A percentile compares a stretch with the other conserved stretches of the same genome.
These are phyloP conservation scores for Pontederia paniculata DNA, from an alignment of 176 grass and related monocot genomes.

Conservation along the genomic window DNA sequence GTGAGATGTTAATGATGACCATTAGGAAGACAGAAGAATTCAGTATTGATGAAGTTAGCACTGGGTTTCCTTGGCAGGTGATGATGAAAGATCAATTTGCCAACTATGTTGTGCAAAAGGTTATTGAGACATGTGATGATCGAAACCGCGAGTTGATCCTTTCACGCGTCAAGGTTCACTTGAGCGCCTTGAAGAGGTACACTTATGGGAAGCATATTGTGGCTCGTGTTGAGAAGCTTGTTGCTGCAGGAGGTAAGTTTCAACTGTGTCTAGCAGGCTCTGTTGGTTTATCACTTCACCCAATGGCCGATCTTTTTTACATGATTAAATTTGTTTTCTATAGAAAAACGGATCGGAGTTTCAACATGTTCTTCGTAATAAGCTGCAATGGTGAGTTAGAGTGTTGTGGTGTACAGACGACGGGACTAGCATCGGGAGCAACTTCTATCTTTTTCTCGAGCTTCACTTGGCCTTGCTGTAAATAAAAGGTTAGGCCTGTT, in stretches of 20 bases:
- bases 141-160: slow-evolving; percentile 83
- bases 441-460: slow-evolving; percentile 41
- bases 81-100: slow-evolving; percentile 99
- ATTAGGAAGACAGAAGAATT: not conserved
- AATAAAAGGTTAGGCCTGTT: slow-evolving; percentile 67
- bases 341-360: slow-evolving; percentile 49
- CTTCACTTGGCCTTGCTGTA: slow-evolving; percentile 61
- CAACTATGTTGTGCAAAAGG: slow-evolving; percentile 97
- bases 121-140: slow-evolving; percentile 88
- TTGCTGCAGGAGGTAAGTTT: slow-evolving; percentile 64
- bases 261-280: not conserved
- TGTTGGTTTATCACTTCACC: not conserved
- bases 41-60: slow-evolving; percentile 2
- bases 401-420: slow-evolving; percentile 82
- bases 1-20: not conserved
- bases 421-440: slow-evolving; percentile 52
- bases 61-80: slow-evolving; percentile 26
- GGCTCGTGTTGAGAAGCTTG: slow-evolving; percentile 89
- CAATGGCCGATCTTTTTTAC: not conserved
- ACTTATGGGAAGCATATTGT: slow-evolving; percentile 98
- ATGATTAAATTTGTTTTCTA: not conserved
- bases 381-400: slow-evolving; percentile 16
- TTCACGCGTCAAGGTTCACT: slow-evolving; percentile 92
- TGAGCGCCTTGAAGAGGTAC: slow-evolving; percentile 87
- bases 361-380: slow-evolving; percentile 41